Evolutionary conservation across 306 rosid species (phyloP), one percentile per base, ranked within the genome.

Genomic region (Urtica urens): DNA sequence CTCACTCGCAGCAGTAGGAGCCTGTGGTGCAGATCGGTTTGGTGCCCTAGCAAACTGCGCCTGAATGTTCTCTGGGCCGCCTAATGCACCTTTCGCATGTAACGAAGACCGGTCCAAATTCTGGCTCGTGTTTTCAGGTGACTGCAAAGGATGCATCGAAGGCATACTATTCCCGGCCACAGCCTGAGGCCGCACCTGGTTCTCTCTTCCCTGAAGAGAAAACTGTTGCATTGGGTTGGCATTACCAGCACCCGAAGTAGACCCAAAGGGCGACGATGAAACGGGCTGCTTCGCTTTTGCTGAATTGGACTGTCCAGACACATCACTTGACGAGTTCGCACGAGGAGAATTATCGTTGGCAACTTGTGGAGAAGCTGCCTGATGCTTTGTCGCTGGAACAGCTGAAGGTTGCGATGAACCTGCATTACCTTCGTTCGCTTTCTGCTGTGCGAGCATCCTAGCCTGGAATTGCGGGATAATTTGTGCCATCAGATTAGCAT

Each of bases 261-360:
- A 68, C 42, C 72, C 68, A 45, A 77, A 64, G 38, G 80, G 80
- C 62, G 68, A 72, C 33, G 92, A 69, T 18, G 80, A 68, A 70
- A 72, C 77, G 2, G 59, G 43, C 74, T 79, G 97, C 68, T 74
- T 79, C 40, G 80, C 64, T 76, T 80, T 88, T 24, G 78, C 75
- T 14, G 86, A 72, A 49, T 71, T 74, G 23, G 81, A 75, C 54
- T 72, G 83, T 25, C 72, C 84, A 76, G 93, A 72, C 28, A 63
- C 62, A 46, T 84, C 97, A 53, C 75, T 79, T 11, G 86, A 64
- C 55, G 92, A 74, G 68, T 62, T 84, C 63, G 85, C 84, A 79
- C 44, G 94, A 21, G 79, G 70, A 61, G 97, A 69, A 59, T 73
- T 69, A 74, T 84, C 96, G 44, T 78, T 76, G 23, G 66, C 79